Evolutionary conservation across 306 rosid genomes (phyloP).

Genomic region (Lupinus albus): DNA sequence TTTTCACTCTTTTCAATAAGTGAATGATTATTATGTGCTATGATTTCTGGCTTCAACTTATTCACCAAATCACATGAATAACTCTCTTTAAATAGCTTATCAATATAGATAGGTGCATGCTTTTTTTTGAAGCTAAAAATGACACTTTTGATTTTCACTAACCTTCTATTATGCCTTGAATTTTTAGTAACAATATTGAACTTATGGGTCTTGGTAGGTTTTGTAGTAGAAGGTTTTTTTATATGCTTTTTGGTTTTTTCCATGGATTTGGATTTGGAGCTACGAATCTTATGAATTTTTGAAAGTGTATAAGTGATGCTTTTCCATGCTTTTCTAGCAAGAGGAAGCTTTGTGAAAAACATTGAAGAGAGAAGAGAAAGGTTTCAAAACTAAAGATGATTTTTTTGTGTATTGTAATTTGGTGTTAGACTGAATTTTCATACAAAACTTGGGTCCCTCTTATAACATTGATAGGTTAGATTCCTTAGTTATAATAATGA

Average conservation of each 20-base stretch:
- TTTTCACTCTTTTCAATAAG: background rate
- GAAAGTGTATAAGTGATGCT: constrained; percentile 57
- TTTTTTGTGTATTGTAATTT: background rate
- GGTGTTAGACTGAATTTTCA: background rate
- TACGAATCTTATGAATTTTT: constrained; percentile 54
- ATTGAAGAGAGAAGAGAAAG: constrained; percentile 37
- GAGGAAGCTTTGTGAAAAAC: constrained; percentile 61
- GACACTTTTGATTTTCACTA: background rate
- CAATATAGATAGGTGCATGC: constrained; percentile 56
- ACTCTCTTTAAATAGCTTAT: constrained; percentile 64
- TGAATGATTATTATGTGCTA: background rate
- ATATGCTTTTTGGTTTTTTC: constrained; percentile 45
- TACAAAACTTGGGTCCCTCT: constrained; percentile 25
- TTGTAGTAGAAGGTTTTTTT: background rate
- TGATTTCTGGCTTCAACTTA: constrained; percentile 29
- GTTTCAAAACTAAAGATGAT: background rate
- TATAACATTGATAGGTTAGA: constrained; percentile 24
- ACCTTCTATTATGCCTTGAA: constrained; percentile 38
- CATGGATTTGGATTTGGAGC: constrained; percentile 56
- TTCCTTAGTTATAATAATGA: constrained; percentile 8
- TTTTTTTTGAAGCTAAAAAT: constrained; percentile 38
- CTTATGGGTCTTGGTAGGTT: constrained; percentile 22
- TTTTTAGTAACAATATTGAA: constrained; percentile 33
- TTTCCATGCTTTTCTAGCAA: constrained; percentile 66
- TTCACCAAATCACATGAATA: constrained; percentile 26